Evolutionary conservation across 305 asterid species (phyloP).

Genomic region (Solanum hybrid): DNA sequence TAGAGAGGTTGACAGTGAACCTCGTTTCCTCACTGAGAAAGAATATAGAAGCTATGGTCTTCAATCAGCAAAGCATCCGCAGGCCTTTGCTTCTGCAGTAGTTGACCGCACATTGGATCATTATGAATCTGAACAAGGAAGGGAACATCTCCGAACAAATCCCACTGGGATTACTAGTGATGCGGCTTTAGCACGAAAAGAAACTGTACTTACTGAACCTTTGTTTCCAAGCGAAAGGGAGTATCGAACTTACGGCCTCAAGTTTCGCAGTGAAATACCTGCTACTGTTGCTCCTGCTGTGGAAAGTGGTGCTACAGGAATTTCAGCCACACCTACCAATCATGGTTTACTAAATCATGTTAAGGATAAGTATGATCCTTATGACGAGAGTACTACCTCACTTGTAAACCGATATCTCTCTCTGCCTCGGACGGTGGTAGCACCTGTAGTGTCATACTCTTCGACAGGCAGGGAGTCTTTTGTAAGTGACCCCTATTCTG

Average conservation of each 20-base stretch:
- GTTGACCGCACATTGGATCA: slow-evolving; percentile 17
- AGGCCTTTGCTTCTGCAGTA: slow-evolving; percentile 22
- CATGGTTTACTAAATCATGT: slow-evolving; percentile 4
- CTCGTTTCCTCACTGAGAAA: slow-evolving; percentile 50
- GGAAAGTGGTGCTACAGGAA: slow-evolving; percentile 3
- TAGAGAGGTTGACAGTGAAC: slow-evolving; percentile 15
- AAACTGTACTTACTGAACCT: slow-evolving; percentile 18
- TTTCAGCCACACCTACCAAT: slow-evolving; percentile 15
- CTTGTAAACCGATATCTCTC: slow-evolving; percentile 63
- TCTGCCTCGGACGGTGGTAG: slow-evolving; percentile 21
- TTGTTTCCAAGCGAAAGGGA: slow-evolving; percentile 42
- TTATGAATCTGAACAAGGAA: slow-evolving; percentile 25
- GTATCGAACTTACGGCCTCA: slow-evolving; percentile 50
- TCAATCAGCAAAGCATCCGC: slow-evolving; percentile 29
- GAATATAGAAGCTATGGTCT: slow-evolving; percentile 72
- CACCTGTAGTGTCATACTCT: slow-evolving; percentile 26
- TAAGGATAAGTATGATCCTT: slow-evolving; percentile 26
- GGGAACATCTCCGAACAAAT: slow-evolving; percentile 27
- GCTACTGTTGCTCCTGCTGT: background rate
- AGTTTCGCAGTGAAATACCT: slow-evolving; percentile 19
- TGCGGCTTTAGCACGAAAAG: slow-evolving; percentile 23
- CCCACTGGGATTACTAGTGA: slow-evolving; percentile 15
- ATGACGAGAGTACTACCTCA: slow-evolving; percentile 49
- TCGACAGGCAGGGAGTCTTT: slow-evolving; percentile 17
- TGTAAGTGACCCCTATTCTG: slow-evolving; percentile 16